These are phyloP conservation scores for Aspergillus sclerotioniger DNA, from an alignment of 495 filamentous ascomycete genomes.

Conservation along the genomic window DNA sequence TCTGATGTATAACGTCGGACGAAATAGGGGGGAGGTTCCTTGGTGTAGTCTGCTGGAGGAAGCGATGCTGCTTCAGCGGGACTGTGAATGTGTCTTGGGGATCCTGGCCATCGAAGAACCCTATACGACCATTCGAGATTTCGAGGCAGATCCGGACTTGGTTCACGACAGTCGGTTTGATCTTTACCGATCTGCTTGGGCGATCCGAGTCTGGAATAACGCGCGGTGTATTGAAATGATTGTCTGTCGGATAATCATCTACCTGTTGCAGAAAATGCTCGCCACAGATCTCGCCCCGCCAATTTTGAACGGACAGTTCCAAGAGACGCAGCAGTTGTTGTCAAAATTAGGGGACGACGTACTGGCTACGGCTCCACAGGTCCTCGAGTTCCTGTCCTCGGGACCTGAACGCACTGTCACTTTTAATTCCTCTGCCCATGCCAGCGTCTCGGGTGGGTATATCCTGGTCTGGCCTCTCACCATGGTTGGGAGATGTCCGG, in stretches of 20 bases:
- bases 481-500: constrained; percentile 27
- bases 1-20: constrained; percentile 14
- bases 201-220: constrained; percentile 34
- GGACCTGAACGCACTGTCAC: constrained; percentile 1
- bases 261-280: constrained; percentile 21
- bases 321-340: constrained; percentile 29
- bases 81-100: constrained; percentile 16
- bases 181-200: constrained; percentile 20
- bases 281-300: constrained; percentile 7
- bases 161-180: constrained; percentile 24
- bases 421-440: constrained; percentile 8
- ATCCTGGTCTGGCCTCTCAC: constrained; percentile 37
- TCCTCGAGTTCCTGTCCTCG: constrained; percentile 20
- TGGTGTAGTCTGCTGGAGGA: constrained; percentile 22
- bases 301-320: constrained; percentile 23
- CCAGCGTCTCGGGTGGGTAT: constrained; percentile 30
- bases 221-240: constrained; percentile 23
- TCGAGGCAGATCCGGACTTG: constrained; percentile 11
- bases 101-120: constrained; percentile 26
- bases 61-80: constrained; percentile 15
- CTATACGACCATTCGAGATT: constrained; percentile 18
- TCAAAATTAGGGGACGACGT: constrained; percentile 39
- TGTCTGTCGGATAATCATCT: constrained; percentile 21
- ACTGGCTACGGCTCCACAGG: constrained; percentile 46
- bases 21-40: constrained; percentile 6